Percentiles rank a stretch among this genome's conserved stretches.
Conservation (phyloP, 2,329 filamentous ascomycete genomes). For the Teratosphaeria epicoccoides region DNA sequence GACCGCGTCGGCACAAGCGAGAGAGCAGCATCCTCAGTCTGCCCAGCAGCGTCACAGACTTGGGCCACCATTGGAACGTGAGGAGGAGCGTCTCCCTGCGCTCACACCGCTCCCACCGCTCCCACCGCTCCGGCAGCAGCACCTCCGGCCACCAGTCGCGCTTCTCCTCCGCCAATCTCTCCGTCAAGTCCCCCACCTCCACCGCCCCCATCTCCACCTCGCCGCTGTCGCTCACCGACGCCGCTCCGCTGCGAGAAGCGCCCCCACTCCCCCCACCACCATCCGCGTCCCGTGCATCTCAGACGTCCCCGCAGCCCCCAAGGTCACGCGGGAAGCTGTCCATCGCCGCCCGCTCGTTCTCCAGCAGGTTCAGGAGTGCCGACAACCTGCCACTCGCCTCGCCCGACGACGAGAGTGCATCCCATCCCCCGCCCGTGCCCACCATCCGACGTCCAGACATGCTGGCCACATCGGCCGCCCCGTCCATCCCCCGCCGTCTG, state of each 20-base stretch:
- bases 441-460: conserved; percentile 4
- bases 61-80: conserved; percentile 29
- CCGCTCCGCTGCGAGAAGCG: neutral
- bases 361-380: conserved; percentile 11
- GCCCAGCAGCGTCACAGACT: conserved; percentile 24
- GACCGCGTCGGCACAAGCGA: conserved; percentile 7
- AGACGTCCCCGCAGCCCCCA: conserved; percentile 4
- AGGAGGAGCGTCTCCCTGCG: conserved; percentile 32
- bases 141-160: conserved; percentile 14
- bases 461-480: conserved; percentile 4
- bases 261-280: neutral
- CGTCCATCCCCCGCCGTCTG: conserved; percentile 2
- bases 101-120: conserved; percentile 20
- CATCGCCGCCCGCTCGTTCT: conserved; percentile 9
- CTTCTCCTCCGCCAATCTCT: conserved; percentile 10
- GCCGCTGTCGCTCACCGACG: neutral
- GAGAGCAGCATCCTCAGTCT: conserved; percentile 21
- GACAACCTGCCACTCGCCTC: conserved; percentile 9
- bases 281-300: neutral
- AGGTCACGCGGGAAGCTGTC: conserved; percentile 9
- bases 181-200: conserved; percentile 6
- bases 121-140: conserved; percentile 18
- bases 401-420: neutral
- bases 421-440: conserved; percentile 3
- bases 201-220: conserved; percentile 3